phyloP scores from a whole-genome alignment of 116 monocot species.

The Iris pallida region DNA sequence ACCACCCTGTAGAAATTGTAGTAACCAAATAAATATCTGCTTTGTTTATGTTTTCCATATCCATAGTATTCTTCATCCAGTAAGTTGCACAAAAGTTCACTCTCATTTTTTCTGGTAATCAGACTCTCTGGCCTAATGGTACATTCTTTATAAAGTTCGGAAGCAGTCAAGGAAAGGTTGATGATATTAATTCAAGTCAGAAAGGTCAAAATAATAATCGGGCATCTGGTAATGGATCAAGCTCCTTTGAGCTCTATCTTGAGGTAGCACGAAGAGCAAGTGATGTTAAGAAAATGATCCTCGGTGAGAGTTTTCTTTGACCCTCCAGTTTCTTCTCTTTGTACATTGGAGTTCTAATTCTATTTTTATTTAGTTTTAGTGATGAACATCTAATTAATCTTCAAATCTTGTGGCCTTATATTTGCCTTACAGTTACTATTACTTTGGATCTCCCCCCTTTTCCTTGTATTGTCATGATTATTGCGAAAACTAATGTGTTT shows the following conservation, averaged over 20 bases:
- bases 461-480: not conserved
- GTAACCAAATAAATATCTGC: too few species aligned
- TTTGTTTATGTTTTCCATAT: too few species aligned
- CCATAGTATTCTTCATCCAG: not conserved
- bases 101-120: conserved; percentile 8
- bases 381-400: not conserved
- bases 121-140: conserved; percentile 95
- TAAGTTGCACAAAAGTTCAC: conserved; percentile 6
- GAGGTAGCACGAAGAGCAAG: conserved; percentile 91
- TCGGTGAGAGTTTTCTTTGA: conserved; percentile 49
- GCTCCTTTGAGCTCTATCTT: conserved; percentile 73
- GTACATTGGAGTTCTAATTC: not conserved
- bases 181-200: conserved; percentile 9
- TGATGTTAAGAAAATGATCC: conserved; percentile 84
- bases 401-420: not conserved
- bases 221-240: conserved; percentile 21
- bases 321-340: not conserved
- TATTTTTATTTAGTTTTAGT: not conserved
- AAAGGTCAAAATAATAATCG: conserved; percentile 21
- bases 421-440: not conserved
- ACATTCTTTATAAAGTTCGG: conserved; percentile 77
- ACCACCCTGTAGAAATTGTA: too few species aligned
- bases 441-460: not conserved
- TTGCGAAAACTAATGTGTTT: too few species aligned
- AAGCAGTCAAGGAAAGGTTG: conserved; percentile 23